These are phyloP conservation scores for Jacaranda mimosifolia DNA, from an alignment of 257 asterid genomes.

Conservation along the genomic window DNA sequence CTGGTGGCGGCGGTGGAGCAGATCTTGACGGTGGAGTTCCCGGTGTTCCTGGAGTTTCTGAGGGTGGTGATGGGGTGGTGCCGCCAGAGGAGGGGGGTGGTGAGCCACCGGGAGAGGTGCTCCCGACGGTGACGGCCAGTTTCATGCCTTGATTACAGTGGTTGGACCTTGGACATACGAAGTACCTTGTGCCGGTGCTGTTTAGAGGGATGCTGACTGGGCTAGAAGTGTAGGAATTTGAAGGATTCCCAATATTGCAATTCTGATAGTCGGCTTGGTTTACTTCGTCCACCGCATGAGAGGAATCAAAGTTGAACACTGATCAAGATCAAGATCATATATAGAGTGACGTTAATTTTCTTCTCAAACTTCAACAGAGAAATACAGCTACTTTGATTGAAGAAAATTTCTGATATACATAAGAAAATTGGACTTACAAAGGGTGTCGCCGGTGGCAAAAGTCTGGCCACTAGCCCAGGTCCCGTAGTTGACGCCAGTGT, in stretches of 20 bases:
- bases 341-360: not conserved
- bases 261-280: conserved; percentile 40
- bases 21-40: conserved; percentile 24
- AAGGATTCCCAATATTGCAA: conserved; percentile 52
- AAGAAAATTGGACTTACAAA: conserved; percentile 50
- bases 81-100: conserved; percentile 36
- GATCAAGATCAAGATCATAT: not conserved
- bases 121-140: conserved; percentile 54
- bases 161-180: conserved; percentile 53
- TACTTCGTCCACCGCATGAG: conserved; percentile 66
- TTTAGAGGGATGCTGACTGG: conserved; percentile 49
- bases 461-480: conserved; percentile 57
- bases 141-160: conserved; percentile 74
- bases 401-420: too few species aligned
- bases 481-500: conserved; percentile 37
- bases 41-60: not conserved
- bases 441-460: conserved; percentile 56
- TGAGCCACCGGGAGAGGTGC: conserved; percentile 39
- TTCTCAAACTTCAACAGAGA: not conserved
- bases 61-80: conserved; percentile 37
- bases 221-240: conserved; percentile 43
- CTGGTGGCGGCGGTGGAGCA: conserved; percentile 36
- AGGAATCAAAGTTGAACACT: conserved; percentile 36
- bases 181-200: conserved; percentile 54
- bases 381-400: not conserved